Evolutionary conservation across 805 yeast genomes (phyloP).

Genomic region (Spathaspora boniae): DNA sequence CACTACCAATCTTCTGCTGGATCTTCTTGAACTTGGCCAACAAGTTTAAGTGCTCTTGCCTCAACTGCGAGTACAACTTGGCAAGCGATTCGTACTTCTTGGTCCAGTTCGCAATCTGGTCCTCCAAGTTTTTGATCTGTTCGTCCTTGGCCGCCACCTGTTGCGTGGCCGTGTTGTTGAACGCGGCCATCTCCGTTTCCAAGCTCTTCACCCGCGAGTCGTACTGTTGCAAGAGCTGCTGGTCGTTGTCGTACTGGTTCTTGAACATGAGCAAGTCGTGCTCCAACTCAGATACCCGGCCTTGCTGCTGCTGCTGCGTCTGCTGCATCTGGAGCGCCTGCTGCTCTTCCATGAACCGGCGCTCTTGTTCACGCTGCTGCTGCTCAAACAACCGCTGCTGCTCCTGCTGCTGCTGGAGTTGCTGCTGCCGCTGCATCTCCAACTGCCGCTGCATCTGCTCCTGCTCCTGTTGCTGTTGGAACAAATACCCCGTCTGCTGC

Average conservation of each 20-base stretch:
- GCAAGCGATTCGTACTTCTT: slow-evolving; percentile 87
- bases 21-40: slow-evolving; percentile 74
- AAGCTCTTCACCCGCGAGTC: slow-evolving; percentile 79
- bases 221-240: slow-evolving; percentile 77
- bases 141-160: slow-evolving; percentile 78
- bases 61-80: slow-evolving; percentile 81
- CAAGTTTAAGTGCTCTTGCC: slow-evolving; percentile 85
- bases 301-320: slow-evolving; percentile 74
- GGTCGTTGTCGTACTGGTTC: slow-evolving; percentile 85
- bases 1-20: slow-evolving; percentile 82
- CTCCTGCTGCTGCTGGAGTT: slow-evolving; percentile 62
- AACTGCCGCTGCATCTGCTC: slow-evolving; percentile 57
- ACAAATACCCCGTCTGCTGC: slow-evolving; percentile 55
- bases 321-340: slow-evolving; percentile 64
- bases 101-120: slow-evolving; percentile 76
- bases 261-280: slow-evolving; percentile 71
- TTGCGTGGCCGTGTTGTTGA: slow-evolving; percentile 62
- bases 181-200: slow-evolving; percentile 64
- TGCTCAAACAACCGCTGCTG: slow-evolving; percentile 74
- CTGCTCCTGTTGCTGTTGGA: slow-evolving; percentile 58
- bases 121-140: slow-evolving; percentile 60
- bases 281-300: slow-evolving; percentile 76
- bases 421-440: slow-evolving; percentile 61
- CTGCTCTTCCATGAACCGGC: slow-evolving; percentile 67
- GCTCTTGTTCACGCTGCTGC: slow-evolving; percentile 68